A percentile compares a stretch with the other conserved stretches of the same genome.
phyloP scores from a whole-genome alignment of 768 basidiomycete genomes.

The Amylocystis lapponica region DNA sequence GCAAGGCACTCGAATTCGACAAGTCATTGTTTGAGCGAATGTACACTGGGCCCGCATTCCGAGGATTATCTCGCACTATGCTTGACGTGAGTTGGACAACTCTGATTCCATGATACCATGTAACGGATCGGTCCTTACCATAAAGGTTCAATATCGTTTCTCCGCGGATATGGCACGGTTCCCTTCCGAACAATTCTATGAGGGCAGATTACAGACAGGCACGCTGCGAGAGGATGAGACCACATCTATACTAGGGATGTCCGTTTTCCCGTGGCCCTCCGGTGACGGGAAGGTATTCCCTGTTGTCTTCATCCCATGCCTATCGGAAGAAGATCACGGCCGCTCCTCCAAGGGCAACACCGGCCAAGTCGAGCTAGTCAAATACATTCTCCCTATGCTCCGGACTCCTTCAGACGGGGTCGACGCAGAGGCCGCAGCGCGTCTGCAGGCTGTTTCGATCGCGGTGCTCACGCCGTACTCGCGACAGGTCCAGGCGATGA shows the following conservation, averaged over 20 bases:
- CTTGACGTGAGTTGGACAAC: conserved; percentile 37
- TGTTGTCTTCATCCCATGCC: conserved; percentile 54
- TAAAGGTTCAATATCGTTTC: conserved; percentile 59
- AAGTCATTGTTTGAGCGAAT: conserved; percentile 58
- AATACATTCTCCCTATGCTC: conserved; percentile 41
- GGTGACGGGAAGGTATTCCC: conserved; percentile 34
- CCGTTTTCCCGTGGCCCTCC: conserved; percentile 55
- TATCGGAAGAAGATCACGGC: conserved; percentile 51
- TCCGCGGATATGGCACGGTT: conserved; percentile 51
- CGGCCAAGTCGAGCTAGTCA: conserved; percentile 50
- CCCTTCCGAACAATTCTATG: conserved; percentile 60
- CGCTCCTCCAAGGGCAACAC: conserved; percentile 56
- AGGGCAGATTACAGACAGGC: conserved; percentile 45
- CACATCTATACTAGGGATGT: conserved; percentile 27
- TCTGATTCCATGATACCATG: background rate
- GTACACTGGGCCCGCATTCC: conserved; percentile 34
- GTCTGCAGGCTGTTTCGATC: conserved; percentile 18
- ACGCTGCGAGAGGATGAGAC: conserved; percentile 22
- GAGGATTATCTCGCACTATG: conserved; percentile 51
- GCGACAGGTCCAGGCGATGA: conserved; percentile 47
- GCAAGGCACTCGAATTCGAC: conserved; percentile 49
- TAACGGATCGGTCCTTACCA: background rate
- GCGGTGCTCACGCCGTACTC: conserved; percentile 57
- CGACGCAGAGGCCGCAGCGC: background rate
- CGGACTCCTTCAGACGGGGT: conserved; percentile 12